A percentile compares a stretch with the other conserved stretches of the same genome.
Conservation (phyloP, 495 filamentous ascomycete species). For the Xylaria intraflava region DNA sequence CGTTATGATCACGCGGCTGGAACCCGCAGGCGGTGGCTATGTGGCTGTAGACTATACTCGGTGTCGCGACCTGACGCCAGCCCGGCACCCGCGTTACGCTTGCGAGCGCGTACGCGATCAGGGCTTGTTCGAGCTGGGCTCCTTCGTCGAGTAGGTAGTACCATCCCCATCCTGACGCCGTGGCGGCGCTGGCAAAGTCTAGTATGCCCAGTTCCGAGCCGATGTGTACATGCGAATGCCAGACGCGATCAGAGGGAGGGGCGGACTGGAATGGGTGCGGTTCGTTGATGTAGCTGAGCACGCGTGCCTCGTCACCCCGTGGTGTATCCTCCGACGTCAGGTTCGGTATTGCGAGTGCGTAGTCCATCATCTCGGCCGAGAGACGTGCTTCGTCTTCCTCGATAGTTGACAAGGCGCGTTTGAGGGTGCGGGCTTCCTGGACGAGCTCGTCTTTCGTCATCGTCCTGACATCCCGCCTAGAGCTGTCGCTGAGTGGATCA, state of each 20-base stretch:
- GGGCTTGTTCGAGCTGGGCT: conserved; percentile 84
- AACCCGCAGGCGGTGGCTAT: conserved; percentile 88
- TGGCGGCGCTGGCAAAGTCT: conserved; percentile 75
- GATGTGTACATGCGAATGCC: conserved; percentile 74
- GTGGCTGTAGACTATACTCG: conserved; percentile 86
- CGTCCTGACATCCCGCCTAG: conserved; percentile 10
- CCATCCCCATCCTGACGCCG: conserved; percentile 89
- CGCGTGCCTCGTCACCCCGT: conserved; percentile 49
- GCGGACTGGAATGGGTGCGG: conserved; percentile 48
- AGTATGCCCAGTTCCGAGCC: conserved; percentile 72
- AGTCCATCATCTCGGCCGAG: conserved; percentile 58
- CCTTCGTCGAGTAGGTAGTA: conserved; percentile 88
- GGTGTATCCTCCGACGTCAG: conserved; percentile 73
- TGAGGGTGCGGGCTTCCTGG: conserved; percentile 62
- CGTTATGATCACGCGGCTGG: conserved; percentile 82
- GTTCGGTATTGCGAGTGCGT: conserved; percentile 81
- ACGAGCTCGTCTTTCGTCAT: conserved; percentile 45
- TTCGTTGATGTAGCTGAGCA: conserved; percentile 67
- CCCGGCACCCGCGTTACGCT: conserved; percentile 55
- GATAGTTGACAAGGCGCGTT: conserved; percentile 55
- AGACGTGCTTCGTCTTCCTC: conserved; percentile 53
- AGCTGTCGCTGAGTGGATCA: neutral
- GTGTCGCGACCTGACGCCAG: conserved; percentile 72
- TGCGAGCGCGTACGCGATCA: conserved; percentile 75
- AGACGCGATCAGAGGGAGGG: conserved; percentile 44